Evolutionary conservation across 768 basidiomycete genomes (phyloP), one percentile per base, ranked within the genome.

Genomic region (Hygrophorus pudorinus): DNA sequence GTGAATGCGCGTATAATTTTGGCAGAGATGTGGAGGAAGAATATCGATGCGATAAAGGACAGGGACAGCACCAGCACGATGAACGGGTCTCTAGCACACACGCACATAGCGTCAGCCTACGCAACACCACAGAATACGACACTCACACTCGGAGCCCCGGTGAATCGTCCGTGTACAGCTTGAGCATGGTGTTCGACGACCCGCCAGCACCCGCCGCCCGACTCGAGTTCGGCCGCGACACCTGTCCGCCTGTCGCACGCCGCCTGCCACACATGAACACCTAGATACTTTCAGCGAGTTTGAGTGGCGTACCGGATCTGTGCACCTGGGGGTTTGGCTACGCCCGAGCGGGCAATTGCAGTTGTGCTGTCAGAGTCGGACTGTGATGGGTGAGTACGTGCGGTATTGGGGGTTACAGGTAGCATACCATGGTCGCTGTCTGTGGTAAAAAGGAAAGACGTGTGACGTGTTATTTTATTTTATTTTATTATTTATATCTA

Each of bases 131-230:
- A 8, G 13, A 24, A 33, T 14, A 2, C 14, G n/a, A 24, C 30
- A 84, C 92, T 62, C 61, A 98, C 96, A 99, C 90, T 75, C 92
- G 80, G 44, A 99, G 75, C 17, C 96, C 96, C 38, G 89, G 90
- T 47, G 93, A 93, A 59, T 97, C 96, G 60, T 97, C 94, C 31
- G 96, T 98, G 78, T 98, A 98, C 3, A 99, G 74, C 68, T 89
- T 91, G 58, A 99, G 78, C 96, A 99, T 98, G 46, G 96, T 99
- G 70, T 90, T 94, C 46, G 85, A 89, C 30, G 88, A 92, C 44
- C 96, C 96, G 43, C 96, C 96, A 46, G 91, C 91, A 33, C 94
- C 92, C 20, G 93, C 91, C 32, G 91, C 82, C 47, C 93, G 83
- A 24, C 82, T 63, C 1, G 90, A 93, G 59, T 91, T 92, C 18